phyloP scores from a whole-genome alignment of 176 grass and related monocot species.

The Oryza nivara region DNA sequence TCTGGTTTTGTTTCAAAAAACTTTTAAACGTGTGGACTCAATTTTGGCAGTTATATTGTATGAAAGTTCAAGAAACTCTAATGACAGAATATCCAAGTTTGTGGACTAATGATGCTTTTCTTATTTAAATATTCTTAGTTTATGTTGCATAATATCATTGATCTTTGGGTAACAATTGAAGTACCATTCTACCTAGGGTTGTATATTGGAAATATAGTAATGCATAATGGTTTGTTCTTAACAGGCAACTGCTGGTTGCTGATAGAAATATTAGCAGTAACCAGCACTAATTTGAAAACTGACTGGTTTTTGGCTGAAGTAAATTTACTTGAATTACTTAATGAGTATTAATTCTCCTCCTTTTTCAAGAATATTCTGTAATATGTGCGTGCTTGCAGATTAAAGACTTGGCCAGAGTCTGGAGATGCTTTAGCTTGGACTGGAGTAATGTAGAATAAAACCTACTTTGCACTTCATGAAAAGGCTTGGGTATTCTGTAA shows the following conservation, averaged over 20 bases:
- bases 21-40: not conserved
- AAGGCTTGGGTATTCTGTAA: not conserved
- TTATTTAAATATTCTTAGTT: not conserved
- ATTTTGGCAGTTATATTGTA: not conserved
- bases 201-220: not conserved
- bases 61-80: not conserved
- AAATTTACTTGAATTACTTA: not conserved
- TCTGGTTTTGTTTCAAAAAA: not conserved
- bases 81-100: not conserved
- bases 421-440: too few relatives aligned
- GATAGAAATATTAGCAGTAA: conserved; percentile 10
- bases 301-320: not conserved
- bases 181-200: not conserved
- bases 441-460: conserved; percentile 13
- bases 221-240: not conserved
- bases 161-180: not conserved
- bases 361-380: conserved; percentile 1
- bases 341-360: not conserved
- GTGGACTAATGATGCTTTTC: not conserved
- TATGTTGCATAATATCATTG: not conserved
- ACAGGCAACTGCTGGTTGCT: conserved; percentile 18
- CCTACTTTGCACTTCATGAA: not conserved
- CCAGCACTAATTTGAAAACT: not conserved
- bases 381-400: not conserved
- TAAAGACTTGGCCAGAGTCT: not conserved